A percentile compares a stretch with the other conserved stretches of the same genome.
These are phyloP conservation scores for Melanopsichium pennsylvanicum DNA, from an alignment of 1,284 basidiomycete species.

Conservation along the genomic window DNA sequence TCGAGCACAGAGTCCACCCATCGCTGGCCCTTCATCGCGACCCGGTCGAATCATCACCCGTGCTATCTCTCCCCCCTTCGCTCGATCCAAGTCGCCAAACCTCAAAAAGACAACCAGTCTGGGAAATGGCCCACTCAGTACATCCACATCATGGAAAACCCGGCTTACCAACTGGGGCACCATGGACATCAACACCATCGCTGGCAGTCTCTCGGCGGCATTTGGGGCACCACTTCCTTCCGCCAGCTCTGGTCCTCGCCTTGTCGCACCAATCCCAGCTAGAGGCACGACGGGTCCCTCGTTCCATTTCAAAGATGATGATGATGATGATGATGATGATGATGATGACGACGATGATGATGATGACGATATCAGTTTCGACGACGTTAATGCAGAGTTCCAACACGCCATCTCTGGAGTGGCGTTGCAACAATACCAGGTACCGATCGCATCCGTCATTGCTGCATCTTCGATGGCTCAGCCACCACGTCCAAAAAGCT, in stretches of 20 bases:
- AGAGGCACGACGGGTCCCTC: slow-evolving; percentile 15
- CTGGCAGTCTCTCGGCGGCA: slow-evolving; percentile 6
- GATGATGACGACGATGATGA: slow-evolving; percentile 13
- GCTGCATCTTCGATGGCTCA: not conserved
- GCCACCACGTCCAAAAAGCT: slow-evolving; percentile 3
- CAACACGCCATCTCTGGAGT: slow-evolving; percentile 19
- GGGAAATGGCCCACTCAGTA: slow-evolving; percentile 1
- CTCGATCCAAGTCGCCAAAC: slow-evolving; percentile 18
- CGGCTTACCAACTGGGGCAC: slow-evolving; percentile 32
- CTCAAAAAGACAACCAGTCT: slow-evolving; percentile 4
- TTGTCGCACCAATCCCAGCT: slow-evolving; percentile 24
- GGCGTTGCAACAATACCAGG: slow-evolving; percentile 3
- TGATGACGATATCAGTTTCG: slow-evolving; percentile 24
- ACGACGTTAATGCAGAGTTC: slow-evolving; percentile 26
- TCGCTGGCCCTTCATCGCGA: slow-evolving; percentile 2
- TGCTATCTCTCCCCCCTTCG: slow-evolving; percentile 30
- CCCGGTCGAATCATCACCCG: slow-evolving; percentile 19
- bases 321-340: slow-evolving; percentile 16
- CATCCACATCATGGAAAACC: slow-evolving; percentile 21
- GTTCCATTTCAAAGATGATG: slow-evolving; percentile 10
- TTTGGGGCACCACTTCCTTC: not conserved
- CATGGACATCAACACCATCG: slow-evolving; percentile 3
- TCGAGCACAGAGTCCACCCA: slow-evolving; percentile 33
- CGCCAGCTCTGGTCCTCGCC: slow-evolving; percentile 9
- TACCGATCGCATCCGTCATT: not conserved